Evolutionary conservation across 495 filamentous ascomycete genomes (phyloP).

Genomic region (Aspergillus wentii): DNA sequence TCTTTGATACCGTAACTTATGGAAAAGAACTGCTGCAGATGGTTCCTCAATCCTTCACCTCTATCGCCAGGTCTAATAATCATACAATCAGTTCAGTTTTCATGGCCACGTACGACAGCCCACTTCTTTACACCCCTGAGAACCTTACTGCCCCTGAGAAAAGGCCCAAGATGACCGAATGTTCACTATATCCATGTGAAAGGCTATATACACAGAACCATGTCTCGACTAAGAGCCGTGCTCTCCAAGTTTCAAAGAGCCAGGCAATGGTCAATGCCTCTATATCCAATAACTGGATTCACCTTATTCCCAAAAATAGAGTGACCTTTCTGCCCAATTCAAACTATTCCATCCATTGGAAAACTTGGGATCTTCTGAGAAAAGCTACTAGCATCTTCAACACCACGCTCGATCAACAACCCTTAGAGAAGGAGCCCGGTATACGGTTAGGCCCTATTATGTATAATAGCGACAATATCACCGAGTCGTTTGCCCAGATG

Average conservation of each 20-base stretch:
- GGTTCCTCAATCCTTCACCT: not conserved
- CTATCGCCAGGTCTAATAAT: not conserved
- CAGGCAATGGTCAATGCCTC: not conserved
- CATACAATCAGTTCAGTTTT: not conserved
- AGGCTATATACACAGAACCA: not conserved
- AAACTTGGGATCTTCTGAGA: not conserved
- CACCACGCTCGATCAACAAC: not conserved
- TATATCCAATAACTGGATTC: not conserved
- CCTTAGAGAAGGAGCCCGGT: too few relatives aligned
- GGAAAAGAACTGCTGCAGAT: not conserved
- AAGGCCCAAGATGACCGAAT: not conserved
- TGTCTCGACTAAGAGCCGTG: not conserved
- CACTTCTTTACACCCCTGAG: not conserved
- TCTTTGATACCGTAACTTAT: too few relatives aligned
- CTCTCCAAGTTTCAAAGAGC: not conserved
- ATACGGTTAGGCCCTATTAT: not conserved
- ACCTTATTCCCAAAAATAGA: not conserved
- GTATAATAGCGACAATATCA: not conserved
- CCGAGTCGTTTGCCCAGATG: too few relatives aligned
- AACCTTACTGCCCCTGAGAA: not conserved
- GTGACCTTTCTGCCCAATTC: not conserved
- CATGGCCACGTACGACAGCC: not conserved
- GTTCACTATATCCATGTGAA: not conserved
- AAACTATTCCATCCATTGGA: not conserved
- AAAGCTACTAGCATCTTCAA: not conserved